A percentile compares a stretch with the other conserved stretches of the same genome.
phyloP scores from a whole-genome alignment of 2,329 filamentous ascomycete species.

The Domatiomyces catenatus region DNA sequence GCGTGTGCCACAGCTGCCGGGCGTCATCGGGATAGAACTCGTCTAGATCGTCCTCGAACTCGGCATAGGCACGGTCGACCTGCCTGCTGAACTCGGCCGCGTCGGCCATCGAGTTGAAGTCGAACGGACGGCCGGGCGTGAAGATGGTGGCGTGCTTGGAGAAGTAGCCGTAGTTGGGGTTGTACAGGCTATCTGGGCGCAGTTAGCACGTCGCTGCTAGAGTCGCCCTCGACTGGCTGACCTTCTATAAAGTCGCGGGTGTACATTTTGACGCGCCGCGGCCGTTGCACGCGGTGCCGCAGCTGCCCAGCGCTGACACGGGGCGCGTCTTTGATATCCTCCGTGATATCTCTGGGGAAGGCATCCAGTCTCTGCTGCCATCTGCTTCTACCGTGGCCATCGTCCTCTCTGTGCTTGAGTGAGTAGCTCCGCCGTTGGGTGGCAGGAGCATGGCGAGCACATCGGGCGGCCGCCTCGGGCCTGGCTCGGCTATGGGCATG shows the following conservation, averaged over 20 bases:
- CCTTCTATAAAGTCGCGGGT: slow-evolving; percentile 95
- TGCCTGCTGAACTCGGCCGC: slow-evolving; percentile 69
- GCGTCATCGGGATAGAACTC: slow-evolving; percentile 54
- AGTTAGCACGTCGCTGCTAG: slow-evolving; percentile 1
- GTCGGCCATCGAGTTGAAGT: slow-evolving; percentile 67
- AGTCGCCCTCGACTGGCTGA: slow-evolving; percentile 23
- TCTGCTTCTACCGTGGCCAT: slow-evolving; percentile 45
- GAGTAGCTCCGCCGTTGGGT: slow-evolving; percentile 25
- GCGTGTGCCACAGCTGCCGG: slow-evolving; percentile 93
- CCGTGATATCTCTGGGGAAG: slow-evolving; percentile 58
- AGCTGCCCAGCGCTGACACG: slow-evolving; percentile 72
- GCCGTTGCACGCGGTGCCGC: slow-evolving; percentile 56
- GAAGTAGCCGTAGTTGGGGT: slow-evolving; percentile 89
- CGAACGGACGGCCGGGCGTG: slow-evolving; percentile 75
- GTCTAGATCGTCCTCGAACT: slow-evolving; percentile 83
- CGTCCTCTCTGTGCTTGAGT: slow-evolving; percentile 22
- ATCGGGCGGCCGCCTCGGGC: not conserved
- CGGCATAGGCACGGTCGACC: slow-evolving; percentile 64
- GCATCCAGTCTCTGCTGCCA: slow-evolving; percentile 77
- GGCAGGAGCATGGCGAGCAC: slow-evolving; percentile 3
- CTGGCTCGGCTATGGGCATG: slow-evolving; percentile 20
- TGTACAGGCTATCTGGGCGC: slow-evolving; percentile 69
- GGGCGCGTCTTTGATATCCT: slow-evolving; percentile 70
- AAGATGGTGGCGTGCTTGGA: slow-evolving; percentile 95
- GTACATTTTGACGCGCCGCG: slow-evolving; percentile 85